Evolutionary conservation across 805 yeast genomes (phyloP).

Genomic region (Candida maris): DNA sequence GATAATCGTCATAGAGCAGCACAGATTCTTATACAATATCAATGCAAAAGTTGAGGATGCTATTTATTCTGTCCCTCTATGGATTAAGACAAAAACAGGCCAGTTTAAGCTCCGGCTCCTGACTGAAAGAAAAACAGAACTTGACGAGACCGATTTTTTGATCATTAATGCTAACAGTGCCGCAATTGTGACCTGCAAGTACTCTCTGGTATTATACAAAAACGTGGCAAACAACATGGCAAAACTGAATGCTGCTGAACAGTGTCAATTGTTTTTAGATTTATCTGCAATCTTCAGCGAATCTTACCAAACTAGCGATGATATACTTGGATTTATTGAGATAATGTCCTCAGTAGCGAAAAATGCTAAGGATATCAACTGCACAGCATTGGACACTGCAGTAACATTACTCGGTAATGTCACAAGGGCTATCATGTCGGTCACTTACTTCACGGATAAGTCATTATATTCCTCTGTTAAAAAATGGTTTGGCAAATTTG

Average conservation of each 20-base stretch:
- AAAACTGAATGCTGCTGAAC: slow-evolving; percentile 30
- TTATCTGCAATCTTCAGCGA: slow-evolving; percentile 37
- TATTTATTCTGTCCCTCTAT: slow-evolving; percentile 62
- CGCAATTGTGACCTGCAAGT: slow-evolving; percentile 49
- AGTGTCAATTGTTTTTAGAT: slow-evolving; percentile 37
- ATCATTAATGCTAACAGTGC: slow-evolving; percentile 42
- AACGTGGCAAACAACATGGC: slow-evolving; percentile 25
- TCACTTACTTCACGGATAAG: slow-evolving; percentile 20
- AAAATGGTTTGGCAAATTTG: slow-evolving; percentile 15
- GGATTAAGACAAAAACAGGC: slow-evolving; percentile 36
- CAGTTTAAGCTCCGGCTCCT: slow-evolving; percentile 37
- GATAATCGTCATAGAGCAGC: slow-evolving; percentile 36
- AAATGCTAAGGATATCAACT: slow-evolving; percentile 25
- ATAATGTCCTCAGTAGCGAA: slow-evolving; percentile 29
- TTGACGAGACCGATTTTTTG: slow-evolving; percentile 26
- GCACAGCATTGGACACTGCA: slow-evolving; percentile 34
- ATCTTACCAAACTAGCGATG: slow-evolving; percentile 27
- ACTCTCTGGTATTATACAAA: slow-evolving; percentile 30
- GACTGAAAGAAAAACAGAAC: slow-evolving; percentile 38
- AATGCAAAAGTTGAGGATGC: slow-evolving; percentile 43
- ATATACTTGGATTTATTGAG: slow-evolving; percentile 31
- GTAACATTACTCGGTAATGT: slow-evolving; percentile 33
- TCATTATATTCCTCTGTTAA: slow-evolving; percentile 7
- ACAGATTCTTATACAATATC: slow-evolving; percentile 32
- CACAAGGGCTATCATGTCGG: slow-evolving; percentile 26